Evolutionary conservation across 2,329 filamentous ascomycete genomes (phyloP), one percentile per base, ranked within the genome.

Genomic region (Trichophyton simii): DNA sequence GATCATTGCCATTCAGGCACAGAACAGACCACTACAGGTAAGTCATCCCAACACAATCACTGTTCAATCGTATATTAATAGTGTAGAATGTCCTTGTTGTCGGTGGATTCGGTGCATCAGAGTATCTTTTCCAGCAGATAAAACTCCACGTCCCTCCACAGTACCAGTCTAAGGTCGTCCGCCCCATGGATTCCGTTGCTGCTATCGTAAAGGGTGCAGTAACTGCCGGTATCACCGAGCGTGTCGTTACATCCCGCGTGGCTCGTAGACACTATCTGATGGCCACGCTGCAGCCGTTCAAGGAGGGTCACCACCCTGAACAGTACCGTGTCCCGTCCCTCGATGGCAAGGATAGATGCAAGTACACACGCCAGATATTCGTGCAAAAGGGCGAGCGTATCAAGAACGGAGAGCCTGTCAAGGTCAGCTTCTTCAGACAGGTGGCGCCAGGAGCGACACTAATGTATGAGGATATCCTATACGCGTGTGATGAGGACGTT

Each of bases 101-200:
- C 8, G 94, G 94, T 81, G 94, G 94, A 68, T 99, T 99, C 72
- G 94, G 94, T 78, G 94, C 92, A 34, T 97, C 92, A 6, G 94
- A 99, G 77, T 97, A 97, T 73, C 87, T 99, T 63, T 99, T 97
- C 84, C 92, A 97, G 76, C 94, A 99, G 76, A 97, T 99, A 80
- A 96, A 96, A 77, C 86, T 97, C 54, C 94, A 97, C 72, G 94
- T 99, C 1, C 94, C 94, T 42, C 94, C 94, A 8, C 94, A 97
- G 74, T 99, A 96, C 81, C 92, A 97, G 78, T 87, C 89, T 73
- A 97, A 97, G 82, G 94, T 97, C 57, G 92, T 99, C 48, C 87
- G 94, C 60, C 94, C 94, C 61, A 97, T 97, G 94, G 94, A 99
- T 78, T 96, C 94, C 1, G 94, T 99, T 62, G 91, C 94, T 50